Conservation (phyloP, 306 rosid genomes). For the Ochetophila trinervis region DNA sequence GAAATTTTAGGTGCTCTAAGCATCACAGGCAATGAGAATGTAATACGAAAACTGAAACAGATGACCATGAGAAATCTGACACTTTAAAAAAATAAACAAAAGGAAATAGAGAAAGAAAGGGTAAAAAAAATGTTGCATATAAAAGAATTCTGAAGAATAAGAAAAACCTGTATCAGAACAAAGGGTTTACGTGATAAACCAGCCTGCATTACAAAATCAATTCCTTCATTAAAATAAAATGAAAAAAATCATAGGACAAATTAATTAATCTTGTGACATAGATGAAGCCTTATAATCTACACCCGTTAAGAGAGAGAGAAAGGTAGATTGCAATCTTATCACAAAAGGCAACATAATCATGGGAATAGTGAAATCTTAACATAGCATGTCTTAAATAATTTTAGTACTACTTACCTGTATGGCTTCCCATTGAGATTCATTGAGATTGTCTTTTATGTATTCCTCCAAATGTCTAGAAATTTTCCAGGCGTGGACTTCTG, state of each 20-base stretch:
- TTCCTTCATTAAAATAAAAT: slow-evolving; percentile 14
- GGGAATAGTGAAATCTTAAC: neutral
- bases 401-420: slow-evolving; percentile 52
- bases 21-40: too few relatives aligned
- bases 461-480: slow-evolving; percentile 63
- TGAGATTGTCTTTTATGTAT: slow-evolving; percentile 61
- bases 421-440: slow-evolving; percentile 78
- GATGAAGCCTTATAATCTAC: neutral
- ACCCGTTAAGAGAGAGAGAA: neutral
- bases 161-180: slow-evolving; percentile 83
- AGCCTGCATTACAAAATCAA: slow-evolving; percentile 58
- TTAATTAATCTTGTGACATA: neutral
- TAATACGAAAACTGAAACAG: too few relatives aligned
- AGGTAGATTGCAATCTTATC: neutral
- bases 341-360: neutral
- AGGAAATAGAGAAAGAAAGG: neutral
- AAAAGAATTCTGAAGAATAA: slow-evolving; percentile 8
- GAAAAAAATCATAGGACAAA: neutral
- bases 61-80: neutral
- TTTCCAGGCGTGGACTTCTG: slow-evolving; percentile 66
- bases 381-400: neutral
- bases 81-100: neutral
- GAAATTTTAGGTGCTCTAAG: too few relatives aligned
- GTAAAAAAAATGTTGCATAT: slow-evolving; percentile 5
- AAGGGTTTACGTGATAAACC: slow-evolving; percentile 87